Evolutionary conservation across 192 early-diverging fungal species (phyloP).

Genomic region (Mortierella claussenii): DNA sequence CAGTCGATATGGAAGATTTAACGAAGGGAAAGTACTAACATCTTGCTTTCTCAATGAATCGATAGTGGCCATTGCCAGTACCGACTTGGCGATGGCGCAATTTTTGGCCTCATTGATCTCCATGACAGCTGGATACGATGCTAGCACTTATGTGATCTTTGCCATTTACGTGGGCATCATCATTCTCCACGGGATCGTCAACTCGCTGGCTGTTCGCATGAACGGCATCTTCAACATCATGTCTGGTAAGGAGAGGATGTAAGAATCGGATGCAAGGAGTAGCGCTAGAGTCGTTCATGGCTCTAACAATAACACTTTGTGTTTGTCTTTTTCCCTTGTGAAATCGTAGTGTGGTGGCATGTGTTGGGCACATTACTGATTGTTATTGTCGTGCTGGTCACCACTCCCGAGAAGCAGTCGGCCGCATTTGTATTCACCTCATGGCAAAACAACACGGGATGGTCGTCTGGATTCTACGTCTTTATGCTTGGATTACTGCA

Average conservation of each 20-base stretch:
- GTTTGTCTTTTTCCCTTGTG: neutral
- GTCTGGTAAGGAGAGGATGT: conserved; percentile 53
- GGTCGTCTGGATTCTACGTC: conserved; percentile 57
- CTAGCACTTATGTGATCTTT: conserved; percentile 59
- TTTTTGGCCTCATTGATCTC: conserved; percentile 58
- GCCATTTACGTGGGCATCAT: conserved; percentile 63
- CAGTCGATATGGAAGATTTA: too few relatives aligned
- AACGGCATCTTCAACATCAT: conserved; percentile 61
- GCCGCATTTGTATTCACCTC: conserved; percentile 59
- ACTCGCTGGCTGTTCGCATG: conserved; percentile 56
- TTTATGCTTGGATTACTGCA: conserved; percentile 62
- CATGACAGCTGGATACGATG: conserved; percentile 45
- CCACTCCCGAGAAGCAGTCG: conserved; percentile 53
- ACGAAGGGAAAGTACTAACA: neutral
- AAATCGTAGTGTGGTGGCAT: conserved; percentile 49
- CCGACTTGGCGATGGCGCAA: conserved; percentile 61
- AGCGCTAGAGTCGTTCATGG: neutral
- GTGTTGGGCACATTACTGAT: conserved; percentile 59
- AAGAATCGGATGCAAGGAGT: too few relatives aligned
- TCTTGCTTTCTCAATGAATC: neutral
- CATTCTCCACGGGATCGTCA: conserved; percentile 62
- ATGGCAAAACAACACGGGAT: conserved; percentile 65
- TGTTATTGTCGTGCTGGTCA: conserved; percentile 55
- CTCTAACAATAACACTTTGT: neutral
- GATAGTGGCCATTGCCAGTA: conserved; percentile 57